Base-by-base conservation (phyloP, 345 rosid species). In the Salix viminalis region DNA sequence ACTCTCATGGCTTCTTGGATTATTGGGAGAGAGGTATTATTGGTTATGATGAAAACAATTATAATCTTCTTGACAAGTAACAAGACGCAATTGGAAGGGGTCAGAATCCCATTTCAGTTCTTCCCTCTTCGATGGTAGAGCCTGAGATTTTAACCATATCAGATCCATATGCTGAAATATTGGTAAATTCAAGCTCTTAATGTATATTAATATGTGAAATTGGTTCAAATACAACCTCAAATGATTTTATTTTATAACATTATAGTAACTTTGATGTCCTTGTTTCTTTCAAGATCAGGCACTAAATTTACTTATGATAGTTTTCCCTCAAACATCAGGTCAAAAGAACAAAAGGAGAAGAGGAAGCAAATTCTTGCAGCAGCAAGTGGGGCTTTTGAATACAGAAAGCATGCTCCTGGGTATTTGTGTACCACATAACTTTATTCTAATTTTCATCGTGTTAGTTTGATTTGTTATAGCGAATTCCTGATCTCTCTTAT, bases 81-180 rank as follows among this genome's bases (percentile, higher is more conserved):
- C 98, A 93, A 88, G 99, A 96, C 83, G 95, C 99, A 65, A 82
- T 93, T 75, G 97, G 97, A 69, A 93, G 98, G 89, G 97, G 96
- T 84, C 98, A 96, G 80, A 92, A 91, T 87, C 94, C 92, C 50
- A 84, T 81, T 86, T 93, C 95, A 19, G 80, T 91, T 87, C 84
- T 96, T 74, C 95, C 97, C 66, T 86, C 91, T 61, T 76, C 87
- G 32, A 83, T 76, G 71, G 80, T 72, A 48, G 98, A 94, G 81
- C 95, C 90, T 56, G 99, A 93, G 84, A 89, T 96, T 58, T 83
- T 92, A 80, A 96, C 98, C 65, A 92, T 96, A 84, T 91, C 97
- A 6, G 99, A 94, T 67, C 88, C 96, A 73, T 91, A 91, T 77
- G 83, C 80, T 60, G 97, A 90, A 84, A 81, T 76, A 76, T 86